Conservation (phyloP, 2,329 filamentous ascomycete species). For the Cladosporium sp. region DNA sequence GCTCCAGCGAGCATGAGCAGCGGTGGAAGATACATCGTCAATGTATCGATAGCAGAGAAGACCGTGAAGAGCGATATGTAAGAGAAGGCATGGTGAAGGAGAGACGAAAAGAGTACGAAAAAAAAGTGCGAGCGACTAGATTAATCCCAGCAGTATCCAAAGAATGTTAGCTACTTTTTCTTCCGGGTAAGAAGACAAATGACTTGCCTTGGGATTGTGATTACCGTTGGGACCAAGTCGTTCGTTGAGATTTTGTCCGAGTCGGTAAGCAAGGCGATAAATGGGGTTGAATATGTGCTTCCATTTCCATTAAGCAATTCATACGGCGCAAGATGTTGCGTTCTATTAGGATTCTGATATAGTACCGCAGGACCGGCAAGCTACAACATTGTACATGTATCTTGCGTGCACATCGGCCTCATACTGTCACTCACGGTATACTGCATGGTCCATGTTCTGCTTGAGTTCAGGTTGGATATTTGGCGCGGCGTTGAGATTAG, state of each 20-base stretch:
- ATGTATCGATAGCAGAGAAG: background rate
- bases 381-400: background rate
- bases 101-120: background rate
- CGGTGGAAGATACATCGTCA: background rate
- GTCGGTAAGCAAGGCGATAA: background rate
- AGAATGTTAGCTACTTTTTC: background rate
- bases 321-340: background rate
- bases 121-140: background rate
- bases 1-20: background rate
- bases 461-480: background rate
- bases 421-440: background rate
- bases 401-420: background rate
- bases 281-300: background rate
- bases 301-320: background rate
- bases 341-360: background rate
- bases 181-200: background rate
- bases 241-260: background rate
- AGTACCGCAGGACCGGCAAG: background rate
- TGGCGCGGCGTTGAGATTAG: background rate
- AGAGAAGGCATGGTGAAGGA: background rate
- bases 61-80: background rate
- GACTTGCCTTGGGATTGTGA: background rate
- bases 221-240: background rate
- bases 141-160: background rate
- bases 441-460: background rate